phyloP scores from a whole-genome alignment of 2,329 filamentous ascomycete genomes.

The Bipolaris cookei region DNA sequence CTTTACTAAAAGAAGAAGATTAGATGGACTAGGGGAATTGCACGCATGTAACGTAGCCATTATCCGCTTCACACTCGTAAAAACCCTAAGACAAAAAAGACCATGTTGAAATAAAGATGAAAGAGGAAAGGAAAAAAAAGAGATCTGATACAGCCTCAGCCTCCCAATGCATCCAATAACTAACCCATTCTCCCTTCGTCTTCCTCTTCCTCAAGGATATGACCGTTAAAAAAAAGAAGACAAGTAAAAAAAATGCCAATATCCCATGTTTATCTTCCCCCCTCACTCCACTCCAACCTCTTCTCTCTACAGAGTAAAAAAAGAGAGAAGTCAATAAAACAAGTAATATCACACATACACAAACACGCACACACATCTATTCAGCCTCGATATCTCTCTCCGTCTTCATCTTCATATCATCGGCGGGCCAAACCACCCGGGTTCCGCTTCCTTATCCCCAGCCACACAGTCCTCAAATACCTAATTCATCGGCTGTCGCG shows the following conservation, averaged over 20 bases:
- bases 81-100: background rate
- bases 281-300: background rate
- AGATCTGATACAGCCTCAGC: too few species aligned
- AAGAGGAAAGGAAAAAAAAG: too few species aligned
- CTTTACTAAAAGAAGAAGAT: too few species aligned
- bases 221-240: background rate
- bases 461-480: background rate
- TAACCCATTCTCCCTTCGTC: background rate
- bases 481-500: conserved; percentile 48
- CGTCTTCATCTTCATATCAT: background rate
- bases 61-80: too few species aligned
- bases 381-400: background rate
- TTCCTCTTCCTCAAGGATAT: background rate
- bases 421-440: background rate
- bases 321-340: background rate
- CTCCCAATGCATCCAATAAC: background rate
- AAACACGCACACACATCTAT: background rate
- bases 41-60: too few species aligned
- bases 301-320: background rate
- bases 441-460: background rate
- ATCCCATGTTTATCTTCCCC: background rate
- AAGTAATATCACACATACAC: background rate
- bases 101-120: too few species aligned
- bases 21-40: too few species aligned
- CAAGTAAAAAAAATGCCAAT: background rate